Evolutionary conservation across 352 stramenopile genomes (phyloP), one percentile per base, ranked within the genome.

Genomic region (Phytopythium helicoides): DNA sequence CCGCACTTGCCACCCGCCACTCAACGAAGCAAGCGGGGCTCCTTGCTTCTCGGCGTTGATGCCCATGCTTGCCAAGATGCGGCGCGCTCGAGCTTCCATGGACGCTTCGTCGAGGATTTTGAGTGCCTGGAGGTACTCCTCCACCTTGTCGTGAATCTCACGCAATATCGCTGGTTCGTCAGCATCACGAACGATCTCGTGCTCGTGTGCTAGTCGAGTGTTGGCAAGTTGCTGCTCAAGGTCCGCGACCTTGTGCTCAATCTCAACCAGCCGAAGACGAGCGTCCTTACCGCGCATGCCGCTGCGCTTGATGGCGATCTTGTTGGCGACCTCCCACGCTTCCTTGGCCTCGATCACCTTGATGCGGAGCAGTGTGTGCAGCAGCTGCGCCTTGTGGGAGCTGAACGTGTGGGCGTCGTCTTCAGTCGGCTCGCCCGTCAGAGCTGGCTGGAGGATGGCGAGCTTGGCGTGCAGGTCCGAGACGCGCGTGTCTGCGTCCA

Each of bases 1-100:
- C 10, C 77, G 74, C 15, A 86, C 75, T 59, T 83, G 76, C 77
- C 73, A 86, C 6, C 74, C 77, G 31, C 77, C 77, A 50, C 73
- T 86, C 3, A 86, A 47, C 19, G 65, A 69, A 18, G 70, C 67
- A 7, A 88, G 58, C 2, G 71, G 59, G 1, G 67, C 55, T 16
- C 76, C 73, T 66, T 98, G 94, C 68, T 96, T 96, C 8, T 72
- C 68, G 19, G 72, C 38, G 25, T 76, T 85, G 58, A 98, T 92
- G 53, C 90, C 62, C 63, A 86, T 86, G 52, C 61, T 81, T 6
- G 48, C 42, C 16, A 86, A 39, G 38, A 86, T 86, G 18, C 66
- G 64, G 0, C 75, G 59, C 11, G 72, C 75, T 9, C 72, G 61
- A 0, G 70, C 67, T 40, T 86, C 75, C 66, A 80, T 82, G 3